Evolutionary conservation across 2,329 filamentous ascomycete species (phyloP), one percentile per base, ranked within the genome.

Genomic region (Zymoseptoria pseudotritici): DNA sequence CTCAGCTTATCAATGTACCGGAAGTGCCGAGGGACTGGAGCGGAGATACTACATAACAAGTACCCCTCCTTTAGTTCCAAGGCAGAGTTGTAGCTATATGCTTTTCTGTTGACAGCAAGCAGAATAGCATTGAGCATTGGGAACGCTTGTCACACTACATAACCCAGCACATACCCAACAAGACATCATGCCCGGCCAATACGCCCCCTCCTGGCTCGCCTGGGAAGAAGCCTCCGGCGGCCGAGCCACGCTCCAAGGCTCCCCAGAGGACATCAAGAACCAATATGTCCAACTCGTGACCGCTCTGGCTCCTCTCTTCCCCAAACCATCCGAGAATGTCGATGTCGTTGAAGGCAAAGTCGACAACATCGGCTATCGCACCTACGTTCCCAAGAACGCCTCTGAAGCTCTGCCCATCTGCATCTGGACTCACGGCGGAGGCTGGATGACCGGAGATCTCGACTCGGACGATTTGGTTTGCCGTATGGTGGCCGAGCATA

Each of bases 381-480:
- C 61, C 26, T 68, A 68, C 59, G 64, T 59, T 11, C 66, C 65
- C 19, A 67, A 67, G 52, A 61, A 55, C 51, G 51, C 57, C 10
- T 59, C 50, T n/a, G 65, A 63, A 3, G 58, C 59, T 8, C 50
- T 68, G 8, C 65, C 65, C 17, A 61, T 60, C 21, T 62, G 55
- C 10, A 60, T 68, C 42, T 63, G 63, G 53, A 65, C 62, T 8
- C 67, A 69, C 49, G 66, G 61, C 7, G 67, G 67, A n/a, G 67
- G 67, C n/a, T 69, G 55, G 50, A 66, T 68, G 63, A 61, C 60
- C 11, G 67, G 67, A 19, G 64, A 67, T 58, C 42, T 69, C 19
- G 57, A 69, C 54, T 54, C 61, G 4, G 67, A 69, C 55, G 63
- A 67, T 49, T 22, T 65, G 11, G 24, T 66, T n/a, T 69, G 67